Conservation (phyloP, 768 basidiomycete species). For the Naganishia vishniacii region DNA sequence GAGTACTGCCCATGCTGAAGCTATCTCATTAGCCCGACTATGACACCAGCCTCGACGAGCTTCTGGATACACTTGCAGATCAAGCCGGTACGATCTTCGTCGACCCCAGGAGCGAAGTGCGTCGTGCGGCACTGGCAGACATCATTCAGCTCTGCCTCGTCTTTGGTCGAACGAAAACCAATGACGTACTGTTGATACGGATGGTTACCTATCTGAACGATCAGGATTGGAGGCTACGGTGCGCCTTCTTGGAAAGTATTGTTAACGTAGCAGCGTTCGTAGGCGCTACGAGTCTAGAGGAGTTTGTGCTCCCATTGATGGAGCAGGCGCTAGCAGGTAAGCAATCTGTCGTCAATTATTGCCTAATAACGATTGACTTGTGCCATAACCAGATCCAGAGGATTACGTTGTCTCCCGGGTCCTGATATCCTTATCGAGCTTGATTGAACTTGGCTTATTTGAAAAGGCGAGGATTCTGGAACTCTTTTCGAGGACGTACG, state of each 20-base stretch:
- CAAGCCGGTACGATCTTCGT: constrained; percentile 79
- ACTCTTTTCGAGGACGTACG: constrained; percentile 73
- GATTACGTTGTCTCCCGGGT: constrained; percentile 90
- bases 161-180: constrained; percentile 84
- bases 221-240: constrained; percentile 82
- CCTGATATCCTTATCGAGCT: constrained; percentile 73
- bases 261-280: constrained; percentile 93
- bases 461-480: constrained; percentile 84
- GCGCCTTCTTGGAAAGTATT: constrained; percentile 90
- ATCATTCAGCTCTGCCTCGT: constrained; percentile 88
- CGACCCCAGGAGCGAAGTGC: constrained; percentile 82
- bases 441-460: constrained; percentile 84
- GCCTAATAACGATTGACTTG: no score
- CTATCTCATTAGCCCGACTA: constrained; percentile 66
- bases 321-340: constrained; percentile 86
- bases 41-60: constrained; percentile 75
- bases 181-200: constrained; percentile 86
- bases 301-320: constrained; percentile 96
- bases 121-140: constrained; percentile 78
- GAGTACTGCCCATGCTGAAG: constrained; percentile 34
- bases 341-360: constrained; percentile 35
- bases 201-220: constrained; percentile 74
- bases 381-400: constrained; percentile 67
- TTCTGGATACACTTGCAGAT: constrained; percentile 78
- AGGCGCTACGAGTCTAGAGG: constrained; percentile 82